Evolutionary conservation across 192 early-diverging fungal species (phyloP).

Genomic region (Diversispora eburnea): DNA sequence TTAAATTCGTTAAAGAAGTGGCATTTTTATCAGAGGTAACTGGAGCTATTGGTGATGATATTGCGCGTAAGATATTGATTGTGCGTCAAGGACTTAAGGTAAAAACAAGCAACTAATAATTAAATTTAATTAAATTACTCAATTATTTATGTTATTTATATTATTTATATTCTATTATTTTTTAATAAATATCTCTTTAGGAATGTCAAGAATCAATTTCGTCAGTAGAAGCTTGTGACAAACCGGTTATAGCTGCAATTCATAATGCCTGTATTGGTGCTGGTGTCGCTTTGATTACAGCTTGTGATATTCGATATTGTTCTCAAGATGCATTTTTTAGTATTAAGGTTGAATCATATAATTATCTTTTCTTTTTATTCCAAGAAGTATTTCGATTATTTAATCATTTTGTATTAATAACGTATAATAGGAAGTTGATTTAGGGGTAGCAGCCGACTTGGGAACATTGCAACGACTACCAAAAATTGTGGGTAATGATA

Average conservation of each 20-base stretch:
- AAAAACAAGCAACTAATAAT: too few relatives aligned
- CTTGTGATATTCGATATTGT: constrained; percentile 89
- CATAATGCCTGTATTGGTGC: constrained; percentile 84
- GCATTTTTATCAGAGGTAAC: too few relatives aligned
- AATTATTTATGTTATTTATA: background rate
- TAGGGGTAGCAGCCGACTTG: constrained; percentile 86
- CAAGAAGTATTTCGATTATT: background rate
- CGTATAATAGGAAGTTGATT: constrained; percentile 71
- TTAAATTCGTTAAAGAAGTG: background rate
- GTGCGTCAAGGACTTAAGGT: too few relatives aligned
- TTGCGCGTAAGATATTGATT: too few relatives aligned
- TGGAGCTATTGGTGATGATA: too few relatives aligned
- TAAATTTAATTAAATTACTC: background rate
- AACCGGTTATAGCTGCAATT: constrained; percentile 86
- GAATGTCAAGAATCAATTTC: constrained; percentile 65
- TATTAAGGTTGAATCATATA: constrained; percentile 59
- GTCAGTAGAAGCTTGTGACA: constrained; percentile 77
- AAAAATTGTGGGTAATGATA: constrained; percentile 88
- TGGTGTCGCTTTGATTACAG: constrained; percentile 83
- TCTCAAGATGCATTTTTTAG: constrained; percentile 75
- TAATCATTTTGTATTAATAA: background rate
- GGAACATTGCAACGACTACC: constrained; percentile 91
- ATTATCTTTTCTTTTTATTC: background rate
- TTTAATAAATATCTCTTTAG: constrained; percentile 25
- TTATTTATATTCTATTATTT: background rate